phyloP scores from a whole-genome alignment of 106 monocot genomes.

The Dendrobium huoshanense region DNA sequence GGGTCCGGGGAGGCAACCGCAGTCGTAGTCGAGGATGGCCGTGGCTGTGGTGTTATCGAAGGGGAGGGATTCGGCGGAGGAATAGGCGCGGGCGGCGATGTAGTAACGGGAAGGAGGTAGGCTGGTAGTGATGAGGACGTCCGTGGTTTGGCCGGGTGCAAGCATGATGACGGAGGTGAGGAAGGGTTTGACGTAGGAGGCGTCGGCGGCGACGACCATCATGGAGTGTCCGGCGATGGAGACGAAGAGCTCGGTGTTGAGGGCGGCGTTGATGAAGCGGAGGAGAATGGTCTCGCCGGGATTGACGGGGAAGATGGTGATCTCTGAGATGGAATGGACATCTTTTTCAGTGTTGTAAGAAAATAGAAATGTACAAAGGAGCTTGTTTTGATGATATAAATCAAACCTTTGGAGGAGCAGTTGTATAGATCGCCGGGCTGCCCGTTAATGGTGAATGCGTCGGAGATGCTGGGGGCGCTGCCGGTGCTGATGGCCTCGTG shows the following conservation, averaged over 20 bases:
- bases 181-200: constrained; percentile 57
- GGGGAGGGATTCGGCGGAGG: constrained; percentile 31
- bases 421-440: constrained; percentile 59
- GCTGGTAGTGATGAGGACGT: constrained; percentile 43
- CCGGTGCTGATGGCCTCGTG: constrained; percentile 28
- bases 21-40: constrained; percentile 50
- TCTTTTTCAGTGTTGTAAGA: neutral
- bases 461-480: constrained; percentile 36
- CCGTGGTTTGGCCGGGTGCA: constrained; percentile 57
- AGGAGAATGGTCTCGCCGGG: constrained; percentile 41
- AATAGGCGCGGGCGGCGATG: constrained; percentile 46
- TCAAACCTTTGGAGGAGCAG: constrained; percentile 39
- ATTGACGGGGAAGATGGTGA: constrained; percentile 24
- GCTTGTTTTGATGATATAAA: neutral
- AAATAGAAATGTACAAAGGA: neutral
- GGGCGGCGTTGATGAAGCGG: constrained; percentile 57
- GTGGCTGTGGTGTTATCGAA: constrained; percentile 83
- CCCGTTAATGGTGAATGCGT: constrained; percentile 65
- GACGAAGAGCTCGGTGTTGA: constrained; percentile 47
- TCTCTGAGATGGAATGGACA: constrained; percentile 21
- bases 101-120: constrained; percentile 41
- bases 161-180: constrained; percentile 37
- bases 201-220: constrained; percentile 46
- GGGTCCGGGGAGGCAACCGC: constrained; percentile 26
- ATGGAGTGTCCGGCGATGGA: constrained; percentile 43